phyloP scores from a whole-genome alignment of 805 yeast genomes.

The Pichia paraexigua region DNA sequence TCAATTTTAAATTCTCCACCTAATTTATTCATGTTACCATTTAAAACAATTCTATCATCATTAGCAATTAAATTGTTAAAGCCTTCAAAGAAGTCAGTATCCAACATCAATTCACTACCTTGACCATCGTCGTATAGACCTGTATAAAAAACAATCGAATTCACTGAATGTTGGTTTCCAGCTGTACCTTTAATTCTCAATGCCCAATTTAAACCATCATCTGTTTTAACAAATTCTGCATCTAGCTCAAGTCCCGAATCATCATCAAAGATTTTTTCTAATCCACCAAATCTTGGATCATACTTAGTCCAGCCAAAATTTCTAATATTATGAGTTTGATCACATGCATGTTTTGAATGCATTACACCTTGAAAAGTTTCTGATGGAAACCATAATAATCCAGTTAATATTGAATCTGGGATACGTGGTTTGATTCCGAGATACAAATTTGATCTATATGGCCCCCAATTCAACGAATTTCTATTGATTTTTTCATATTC shows the following conservation, averaged over 20 bases:
- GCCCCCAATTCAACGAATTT: conserved; percentile 76
- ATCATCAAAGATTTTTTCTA: conserved; percentile 62
- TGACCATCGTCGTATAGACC: conserved; percentile 62
- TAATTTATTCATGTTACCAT: conserved; percentile 55
- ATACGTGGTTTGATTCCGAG: conserved; percentile 78
- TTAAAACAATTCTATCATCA: conserved; percentile 28
- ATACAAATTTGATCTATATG: conserved; percentile 81
- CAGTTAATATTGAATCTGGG: conserved; percentile 68
- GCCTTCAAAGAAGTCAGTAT: conserved; percentile 23
- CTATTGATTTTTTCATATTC: conserved; percentile 33
- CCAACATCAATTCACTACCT: conserved; percentile 20
- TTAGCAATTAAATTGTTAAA: conserved; percentile 27
- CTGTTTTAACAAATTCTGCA: conserved; percentile 70
- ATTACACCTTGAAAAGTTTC: conserved; percentile 47
- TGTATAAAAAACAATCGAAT: conserved; percentile 69
- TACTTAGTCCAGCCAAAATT: conserved; percentile 81
- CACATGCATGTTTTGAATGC: conserved; percentile 64
- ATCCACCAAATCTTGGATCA: conserved; percentile 85
- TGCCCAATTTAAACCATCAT: conserved; percentile 70
- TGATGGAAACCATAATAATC: conserved; percentile 81
- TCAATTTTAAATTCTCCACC: conserved; percentile 53
- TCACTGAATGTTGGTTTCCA: conserved; percentile 38
- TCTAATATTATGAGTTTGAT: conserved; percentile 59
- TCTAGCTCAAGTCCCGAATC: conserved; percentile 55
- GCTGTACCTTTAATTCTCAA: conserved; percentile 63